Evolutionary conservation across 331 rosid species (phyloP).

Genomic region (Rhamnella rubrinervis): DNA sequence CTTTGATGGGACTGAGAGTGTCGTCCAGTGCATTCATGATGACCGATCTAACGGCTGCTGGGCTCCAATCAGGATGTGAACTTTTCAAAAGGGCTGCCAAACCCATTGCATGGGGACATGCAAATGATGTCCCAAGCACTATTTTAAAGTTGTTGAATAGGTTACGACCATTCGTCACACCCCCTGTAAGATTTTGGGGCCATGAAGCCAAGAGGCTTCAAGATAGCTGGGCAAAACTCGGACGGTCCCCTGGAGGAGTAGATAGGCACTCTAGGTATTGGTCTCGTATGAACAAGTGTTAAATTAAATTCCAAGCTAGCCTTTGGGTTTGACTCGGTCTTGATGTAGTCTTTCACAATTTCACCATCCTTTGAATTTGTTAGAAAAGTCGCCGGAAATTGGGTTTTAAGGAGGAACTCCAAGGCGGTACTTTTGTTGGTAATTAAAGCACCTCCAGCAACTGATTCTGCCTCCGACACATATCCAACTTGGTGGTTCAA

Average conservation of each 20-base stretch:
- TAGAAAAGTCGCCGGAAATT: constrained; percentile 34
- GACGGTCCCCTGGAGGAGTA: constrained; percentile 84
- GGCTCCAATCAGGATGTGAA: constrained; percentile 23
- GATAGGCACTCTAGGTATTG: constrained; percentile 50
- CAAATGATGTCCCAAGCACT: no score
- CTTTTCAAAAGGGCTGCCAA: no score
- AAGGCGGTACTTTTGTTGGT: constrained; percentile 28
- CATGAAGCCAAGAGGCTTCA: constrained; percentile 47
- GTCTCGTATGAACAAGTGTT: constrained; percentile 41
- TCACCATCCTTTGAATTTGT: constrained; percentile 35
- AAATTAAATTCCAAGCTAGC: constrained; percentile 39
- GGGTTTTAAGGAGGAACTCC: constrained; percentile 14
- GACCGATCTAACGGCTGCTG: constrained; percentile 68
- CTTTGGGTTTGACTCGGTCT: constrained; percentile 24
- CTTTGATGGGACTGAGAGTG: constrained; percentile 37
- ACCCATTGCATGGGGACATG: no score
- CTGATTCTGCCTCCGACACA: constrained; percentile 7
- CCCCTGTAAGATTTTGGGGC: no score
- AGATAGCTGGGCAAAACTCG: constrained; percentile 47
- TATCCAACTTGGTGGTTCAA: constrained; percentile 9
- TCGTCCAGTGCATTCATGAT: constrained; percentile 61
- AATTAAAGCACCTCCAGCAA: constrained; percentile 51
- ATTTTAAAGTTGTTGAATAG: no score
- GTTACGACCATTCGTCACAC: no score
- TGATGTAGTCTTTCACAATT: constrained; percentile 45